Percentiles rank a stretch among this genome's conserved stretches.
Conservation (phyloP, 164 flowering plant genomes). For the Santalum album region DNA sequence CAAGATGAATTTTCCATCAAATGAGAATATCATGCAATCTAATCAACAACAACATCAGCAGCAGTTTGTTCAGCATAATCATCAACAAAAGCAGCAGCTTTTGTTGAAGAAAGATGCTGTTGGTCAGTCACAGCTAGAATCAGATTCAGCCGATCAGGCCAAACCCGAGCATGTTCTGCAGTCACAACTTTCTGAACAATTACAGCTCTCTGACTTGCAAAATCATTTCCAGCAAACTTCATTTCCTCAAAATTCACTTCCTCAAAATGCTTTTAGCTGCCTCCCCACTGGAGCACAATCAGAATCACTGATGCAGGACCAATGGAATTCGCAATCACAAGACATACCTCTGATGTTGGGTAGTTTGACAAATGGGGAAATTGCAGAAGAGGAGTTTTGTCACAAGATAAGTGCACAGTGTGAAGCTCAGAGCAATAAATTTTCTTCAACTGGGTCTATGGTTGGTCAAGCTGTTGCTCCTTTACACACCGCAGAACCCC, state of each 20-base stretch:
- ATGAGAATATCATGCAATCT: constrained; percentile 33
- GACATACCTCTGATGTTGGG: constrained; percentile 27
- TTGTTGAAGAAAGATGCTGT: constrained; percentile 39
- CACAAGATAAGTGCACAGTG: constrained; percentile 49
- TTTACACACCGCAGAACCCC: constrained; percentile 24
- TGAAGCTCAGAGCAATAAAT: constrained; percentile 67
- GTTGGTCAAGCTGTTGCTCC: constrained; percentile 28
- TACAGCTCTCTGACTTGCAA: constrained; percentile 50
- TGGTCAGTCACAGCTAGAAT: constrained; percentile 44
- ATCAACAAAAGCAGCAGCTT: constrained; percentile 23
- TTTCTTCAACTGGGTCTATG: constrained; percentile 44
- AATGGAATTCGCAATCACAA: constrained; percentile 46
- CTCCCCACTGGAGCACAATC: constrained; percentile 42
- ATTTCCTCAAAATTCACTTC: constrained; percentile 34
- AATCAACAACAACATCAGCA: constrained; percentile 55
- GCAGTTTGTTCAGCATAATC: constrained; percentile 29
- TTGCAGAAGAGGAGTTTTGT: constrained; percentile 55
- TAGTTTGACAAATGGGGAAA: constrained; percentile 39
- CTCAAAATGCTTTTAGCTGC: constrained; percentile 37
- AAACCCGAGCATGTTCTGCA: constrained; percentile 46
- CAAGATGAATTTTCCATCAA: constrained; percentile 39
- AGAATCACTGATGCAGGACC: constrained; percentile 36
- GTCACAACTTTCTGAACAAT: constrained; percentile 44
- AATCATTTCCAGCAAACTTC: constrained; percentile 55
- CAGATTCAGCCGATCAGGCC: constrained; percentile 37